A percentile compares a stretch with the other conserved stretches of the same genome.
These are phyloP conservation scores for Cercospora nicotianae DNA, from an alignment of 2,329 filamentous ascomycete genomes.

Conservation along the genomic window DNA sequence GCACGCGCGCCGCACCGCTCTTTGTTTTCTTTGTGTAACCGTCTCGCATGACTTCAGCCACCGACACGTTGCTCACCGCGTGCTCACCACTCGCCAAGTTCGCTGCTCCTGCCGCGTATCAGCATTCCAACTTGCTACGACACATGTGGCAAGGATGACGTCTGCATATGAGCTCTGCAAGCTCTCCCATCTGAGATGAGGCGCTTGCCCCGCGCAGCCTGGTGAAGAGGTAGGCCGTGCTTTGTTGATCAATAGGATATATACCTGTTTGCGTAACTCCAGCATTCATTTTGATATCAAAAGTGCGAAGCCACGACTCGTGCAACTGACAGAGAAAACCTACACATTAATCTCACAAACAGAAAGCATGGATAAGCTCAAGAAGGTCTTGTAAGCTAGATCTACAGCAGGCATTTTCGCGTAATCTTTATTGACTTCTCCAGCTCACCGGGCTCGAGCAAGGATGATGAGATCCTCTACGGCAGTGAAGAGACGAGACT, in stretches of 20 bases:
- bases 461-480: slow-evolving; percentile 42
- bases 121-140: neutral
- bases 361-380: slow-evolving; percentile 47
- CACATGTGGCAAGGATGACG: slow-evolving; percentile 5
- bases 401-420: neutral
- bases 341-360: neutral
- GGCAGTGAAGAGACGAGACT: slow-evolving; percentile 27
- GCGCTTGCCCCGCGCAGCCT: slow-evolving; percentile 7
- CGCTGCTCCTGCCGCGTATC: neutral
- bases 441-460: slow-evolving; percentile 36
- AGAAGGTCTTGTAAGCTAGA: slow-evolving; percentile 44
- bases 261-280: slow-evolving; percentile 2
- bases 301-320: neutral
- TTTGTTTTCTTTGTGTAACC: neutral
- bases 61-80: slow-evolving; percentile 14
- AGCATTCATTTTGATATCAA: neutral
- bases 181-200: neutral
- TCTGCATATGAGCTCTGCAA: slow-evolving; percentile 10
- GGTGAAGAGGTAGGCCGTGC: slow-evolving; percentile 7
- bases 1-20: neutral
- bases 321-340: neutral
- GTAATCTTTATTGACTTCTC: neutral
- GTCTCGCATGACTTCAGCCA: slow-evolving; percentile 17
- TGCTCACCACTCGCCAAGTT: slow-evolving; percentile 6
- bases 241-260: slow-evolving; percentile 10